Percentiles rank a stretch among this genome's conserved stretches.
Evolutionary conservation across 2,329 filamentous ascomycete species (phyloP).

Genomic region (Fusarium sp.): DNA sequence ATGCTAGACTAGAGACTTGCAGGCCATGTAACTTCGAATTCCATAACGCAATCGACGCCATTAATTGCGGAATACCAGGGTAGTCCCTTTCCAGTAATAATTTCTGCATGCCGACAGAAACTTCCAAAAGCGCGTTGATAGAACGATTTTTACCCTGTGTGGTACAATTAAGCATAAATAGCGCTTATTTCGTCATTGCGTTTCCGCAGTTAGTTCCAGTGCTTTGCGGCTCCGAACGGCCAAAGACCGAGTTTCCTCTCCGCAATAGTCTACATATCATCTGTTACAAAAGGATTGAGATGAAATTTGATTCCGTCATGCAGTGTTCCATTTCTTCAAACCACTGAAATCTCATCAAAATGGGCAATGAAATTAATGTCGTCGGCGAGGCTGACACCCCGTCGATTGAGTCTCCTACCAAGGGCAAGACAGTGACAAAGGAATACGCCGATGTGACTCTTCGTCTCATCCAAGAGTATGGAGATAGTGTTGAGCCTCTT

Average conservation of each 20-base stretch:
- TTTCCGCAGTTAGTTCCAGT: too few species aligned
- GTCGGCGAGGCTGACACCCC: not conserved
- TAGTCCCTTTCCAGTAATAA: not conserved
- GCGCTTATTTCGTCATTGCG: not conserved
- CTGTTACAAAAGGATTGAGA: not conserved
- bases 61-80: not conserved
- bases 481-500: not conserved
- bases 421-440: not conserved
- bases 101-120: not conserved
- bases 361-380: not conserved
- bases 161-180: not conserved
- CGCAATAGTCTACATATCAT: not conserved
- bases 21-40: not conserved
- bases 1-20: not conserved
- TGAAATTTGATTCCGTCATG: fast-evolving
- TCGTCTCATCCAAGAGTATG: constrained; percentile 3
- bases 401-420: not conserved
- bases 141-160: fast-evolving
- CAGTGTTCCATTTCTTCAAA: not conserved
- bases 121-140: not conserved
- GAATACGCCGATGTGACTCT: constrained; percentile 18
- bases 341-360: not conserved
- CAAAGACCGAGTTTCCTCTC: not conserved
- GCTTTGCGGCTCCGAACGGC: not conserved
- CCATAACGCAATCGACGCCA: not conserved